Evolutionary conservation across 2,329 filamentous ascomycete species (phyloP), one percentile per base, ranked within the genome.

Genomic region (Fusarium secorum): DNA sequence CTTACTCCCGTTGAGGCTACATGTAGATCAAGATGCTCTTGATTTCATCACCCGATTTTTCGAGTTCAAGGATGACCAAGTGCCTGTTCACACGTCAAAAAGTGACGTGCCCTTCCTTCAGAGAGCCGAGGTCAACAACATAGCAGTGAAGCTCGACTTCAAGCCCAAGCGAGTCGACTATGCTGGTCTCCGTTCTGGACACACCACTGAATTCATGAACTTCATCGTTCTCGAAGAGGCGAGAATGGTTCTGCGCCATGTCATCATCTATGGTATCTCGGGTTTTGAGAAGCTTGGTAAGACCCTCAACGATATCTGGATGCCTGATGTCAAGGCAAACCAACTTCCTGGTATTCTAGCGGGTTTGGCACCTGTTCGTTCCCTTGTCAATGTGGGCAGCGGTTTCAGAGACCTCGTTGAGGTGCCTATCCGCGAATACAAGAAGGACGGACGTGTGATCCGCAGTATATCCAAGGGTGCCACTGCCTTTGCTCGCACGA

Each of bases 151-250:
- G 76, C 89, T 90, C 7, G 96, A 99, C 81, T 99, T 99, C 83
- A 99, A 99, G 79, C 96, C 96, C 13, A 98, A 99, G 81, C 90
- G 94, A n/a, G 93, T 99, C 22, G 95, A 99, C 79, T 99, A 99
- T 75, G 93, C 91, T 0, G 95, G 95, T 7, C 87, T 99, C 7
- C 90, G 95, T 30, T 98, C 96, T 3, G 96, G 96, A 4, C 94
- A 93, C 72, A 98, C 96, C 1, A 97, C 94, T 0, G 96, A 99
- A 79, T 97, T 99, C 77, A 98, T 98, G 95, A 99, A 99, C 80
- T 98, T 99, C 78, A 88, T 99, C 71, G 93, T 95, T 18, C 88
- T 99, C 2, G 96, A 99, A 74, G 91, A 93, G 71, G 90, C 96
- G 4, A 90, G 95, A 66, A 92, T 99, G 86, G 88, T 92, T 11